Evolutionary conservation across 2,329 filamentous ascomycete genomes (phyloP).

Genomic region (Verticillium albo-atrum): DNA sequence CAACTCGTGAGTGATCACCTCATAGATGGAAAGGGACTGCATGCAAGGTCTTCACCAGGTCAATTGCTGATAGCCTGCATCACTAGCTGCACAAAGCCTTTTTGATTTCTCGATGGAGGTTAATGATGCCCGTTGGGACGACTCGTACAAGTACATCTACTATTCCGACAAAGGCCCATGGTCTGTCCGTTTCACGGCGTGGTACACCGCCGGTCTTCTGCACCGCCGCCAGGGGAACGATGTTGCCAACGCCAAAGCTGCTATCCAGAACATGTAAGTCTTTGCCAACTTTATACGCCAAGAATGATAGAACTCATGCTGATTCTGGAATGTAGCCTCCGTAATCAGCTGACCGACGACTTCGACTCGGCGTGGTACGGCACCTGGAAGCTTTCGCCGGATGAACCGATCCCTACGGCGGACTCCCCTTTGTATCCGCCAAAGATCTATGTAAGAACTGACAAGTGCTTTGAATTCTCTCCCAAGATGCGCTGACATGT

Average conservation of each 20-base stretch:
- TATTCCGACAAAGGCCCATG: constrained; percentile 37
- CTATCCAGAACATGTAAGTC: constrained; percentile 27
- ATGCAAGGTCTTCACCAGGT: neutral
- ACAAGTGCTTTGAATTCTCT: neutral
- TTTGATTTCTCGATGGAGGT: constrained; percentile 36
- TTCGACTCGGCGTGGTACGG: constrained; percentile 36
- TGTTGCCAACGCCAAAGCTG: constrained; percentile 26
- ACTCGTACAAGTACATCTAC: constrained; percentile 34
- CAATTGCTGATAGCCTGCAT: neutral
- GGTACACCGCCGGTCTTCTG: constrained; percentile 33
- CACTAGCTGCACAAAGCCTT: constrained; percentile 26
- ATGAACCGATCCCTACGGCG: constrained; percentile 30
- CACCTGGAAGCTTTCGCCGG: constrained; percentile 33
- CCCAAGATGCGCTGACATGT: neutral
- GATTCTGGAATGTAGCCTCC: constrained; percentile 14
- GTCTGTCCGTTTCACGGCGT: constrained; percentile 36
- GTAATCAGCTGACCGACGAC: constrained; percentile 28
- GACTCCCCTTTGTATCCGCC: constrained; percentile 26
- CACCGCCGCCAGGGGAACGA: constrained; percentile 28
- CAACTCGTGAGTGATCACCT: neutral
- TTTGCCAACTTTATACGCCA: neutral
- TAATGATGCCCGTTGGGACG: constrained; percentile 32
- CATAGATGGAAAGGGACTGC: neutral
- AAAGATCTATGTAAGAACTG: constrained; percentile 23
- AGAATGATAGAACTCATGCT: neutral